Percentiles rank a stretch among this genome's conserved stretches.
Conservation (phyloP, 2,329 filamentous ascomycete genomes). For the Waltergamsia citrina region DNA sequence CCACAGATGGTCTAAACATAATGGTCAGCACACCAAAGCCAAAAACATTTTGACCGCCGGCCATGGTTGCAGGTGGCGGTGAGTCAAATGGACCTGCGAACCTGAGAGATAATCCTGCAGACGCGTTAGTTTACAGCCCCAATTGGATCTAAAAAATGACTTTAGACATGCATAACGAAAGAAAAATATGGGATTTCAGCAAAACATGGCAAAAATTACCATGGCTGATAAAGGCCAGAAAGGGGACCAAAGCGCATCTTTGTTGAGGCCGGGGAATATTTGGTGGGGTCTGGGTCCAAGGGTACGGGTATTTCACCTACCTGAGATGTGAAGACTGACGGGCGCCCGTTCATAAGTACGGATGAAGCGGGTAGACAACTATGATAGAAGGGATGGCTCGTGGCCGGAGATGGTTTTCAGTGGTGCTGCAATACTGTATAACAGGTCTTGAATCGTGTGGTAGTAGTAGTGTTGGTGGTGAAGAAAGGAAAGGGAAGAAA, state of each 20-base stretch:
- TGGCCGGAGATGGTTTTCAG: not conserved
- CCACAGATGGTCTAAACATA: conserved; percentile 29
- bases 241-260: conserved; percentile 6
- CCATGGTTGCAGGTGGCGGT: conserved; percentile 3
- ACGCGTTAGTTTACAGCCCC: conserved; percentile 27
- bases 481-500: conserved; percentile 6
- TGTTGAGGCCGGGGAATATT: conserved; percentile 6
- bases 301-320: conserved; percentile 33
- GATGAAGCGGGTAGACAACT: conserved; percentile 25
- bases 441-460: conserved; percentile 5
- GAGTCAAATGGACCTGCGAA: conserved; percentile 28
- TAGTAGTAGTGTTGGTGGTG: conserved; percentile 3
- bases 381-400: conserved; percentile 4
- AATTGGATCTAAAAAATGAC: no score
- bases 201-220: not conserved
- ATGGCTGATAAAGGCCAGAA: not conserved
- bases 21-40: conserved; percentile 2
- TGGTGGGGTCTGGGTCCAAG: not conserved
- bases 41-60: not conserved
- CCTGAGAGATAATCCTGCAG: conserved; percentile 67
- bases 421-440: conserved; percentile 7
- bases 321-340: conserved; percentile 81
- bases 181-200: conserved; percentile 7
- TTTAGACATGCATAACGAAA: conserved; percentile 6
- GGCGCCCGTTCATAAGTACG: conserved; percentile 80